Evolutionary conservation across 768 basidiomycete species (phyloP), one percentile per base, ranked within the genome.

Genomic region (Filobasidium floriforme): DNA sequence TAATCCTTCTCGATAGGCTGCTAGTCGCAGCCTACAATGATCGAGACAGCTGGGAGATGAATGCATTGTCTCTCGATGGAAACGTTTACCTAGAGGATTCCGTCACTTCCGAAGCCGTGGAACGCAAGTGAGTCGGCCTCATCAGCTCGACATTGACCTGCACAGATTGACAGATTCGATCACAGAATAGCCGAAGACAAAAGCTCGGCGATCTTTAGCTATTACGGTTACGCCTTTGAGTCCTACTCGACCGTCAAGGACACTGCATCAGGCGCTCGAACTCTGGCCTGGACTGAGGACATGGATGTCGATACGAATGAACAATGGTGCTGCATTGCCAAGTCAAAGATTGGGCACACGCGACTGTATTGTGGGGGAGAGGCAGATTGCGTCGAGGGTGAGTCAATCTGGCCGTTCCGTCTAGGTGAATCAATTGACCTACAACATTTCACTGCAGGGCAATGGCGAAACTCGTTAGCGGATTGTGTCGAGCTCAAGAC

Each of bases 261-360:
- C 18, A 22, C 12, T 22, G 41, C 59, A 14, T 1, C 37, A 65
- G 43, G 72, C 71, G 22, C 66, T 71, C 63, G 75, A 14, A 57
- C 54, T 15, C 14, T 24, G 54, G 26, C 72, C 22, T 79, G 77
- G 76, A 68, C 70, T n/a, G 75, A 73, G 3, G 64, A 60, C 37
- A 60, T 65, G 28, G 70, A 74, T 44, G 77, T 79, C 14, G 76
- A 79, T 63, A 75, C 75, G 12, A 79, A 79, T 70, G 73, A 76
- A 24, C 62, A 79, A 71, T 79, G 76, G 76, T 78, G 76, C 69
- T 73, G 73, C 60, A 73, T 79, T 4, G 73, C 77, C 29, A 73
- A 78, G 29, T 73, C 73, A 11, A 71, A 73, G 12, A 73, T 79
- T 3, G 76, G 73, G 1, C 72, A 73, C 18, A 71, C 75, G 22